Evolutionary conservation across 129 eudicot species (phyloP).

Genomic region (Escallonia rubra): DNA sequence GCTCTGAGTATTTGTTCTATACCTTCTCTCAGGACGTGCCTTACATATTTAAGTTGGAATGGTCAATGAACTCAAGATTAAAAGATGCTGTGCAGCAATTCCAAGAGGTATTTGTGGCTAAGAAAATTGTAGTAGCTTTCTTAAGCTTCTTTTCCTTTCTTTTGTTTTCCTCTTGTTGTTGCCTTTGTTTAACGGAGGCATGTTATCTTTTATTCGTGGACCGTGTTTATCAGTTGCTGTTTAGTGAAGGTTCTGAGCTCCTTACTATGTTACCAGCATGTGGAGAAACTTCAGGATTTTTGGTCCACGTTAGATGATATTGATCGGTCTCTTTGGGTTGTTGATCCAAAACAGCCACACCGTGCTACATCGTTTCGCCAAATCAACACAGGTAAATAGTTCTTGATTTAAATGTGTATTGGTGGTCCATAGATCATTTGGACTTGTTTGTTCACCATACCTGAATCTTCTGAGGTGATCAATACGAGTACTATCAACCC

Average conservation of each 20-base stretch:
- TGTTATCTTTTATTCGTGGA: conserved; percentile 4
- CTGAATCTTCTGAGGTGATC: no score
- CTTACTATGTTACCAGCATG: conserved; percentile 47
- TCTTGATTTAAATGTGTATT: background rate
- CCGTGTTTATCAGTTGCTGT: background rate
- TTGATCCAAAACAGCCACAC: conserved; percentile 41
- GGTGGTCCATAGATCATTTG: background rate
- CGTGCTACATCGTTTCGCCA: conserved; percentile 52
- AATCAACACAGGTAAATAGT: conserved; percentile 48
- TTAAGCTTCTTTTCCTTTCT: background rate
- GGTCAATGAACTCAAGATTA: conserved; percentile 60
- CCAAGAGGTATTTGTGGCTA: conserved; percentile 37
- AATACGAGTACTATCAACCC: no score
- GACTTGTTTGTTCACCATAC: no score
- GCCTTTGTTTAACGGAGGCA: background rate
- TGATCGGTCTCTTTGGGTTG: conserved; percentile 53
- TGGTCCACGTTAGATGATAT: conserved; percentile 66
- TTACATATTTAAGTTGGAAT: conserved; percentile 45
- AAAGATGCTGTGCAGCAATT: conserved; percentile 65
- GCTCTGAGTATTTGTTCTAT: conserved; percentile 1
- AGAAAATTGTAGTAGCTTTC: background rate
- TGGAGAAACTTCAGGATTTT: conserved; percentile 69
- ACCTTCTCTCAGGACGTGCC: conserved; percentile 60
- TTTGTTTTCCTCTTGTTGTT: background rate
- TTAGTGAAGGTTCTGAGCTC: conserved; percentile 11